Percentiles rank a stretch among this genome's conserved stretches.
Evolutionary conservation across 2,329 filamentous ascomycete genomes (phyloP).

Genomic region (Plenodomus lindquistii): DNA sequence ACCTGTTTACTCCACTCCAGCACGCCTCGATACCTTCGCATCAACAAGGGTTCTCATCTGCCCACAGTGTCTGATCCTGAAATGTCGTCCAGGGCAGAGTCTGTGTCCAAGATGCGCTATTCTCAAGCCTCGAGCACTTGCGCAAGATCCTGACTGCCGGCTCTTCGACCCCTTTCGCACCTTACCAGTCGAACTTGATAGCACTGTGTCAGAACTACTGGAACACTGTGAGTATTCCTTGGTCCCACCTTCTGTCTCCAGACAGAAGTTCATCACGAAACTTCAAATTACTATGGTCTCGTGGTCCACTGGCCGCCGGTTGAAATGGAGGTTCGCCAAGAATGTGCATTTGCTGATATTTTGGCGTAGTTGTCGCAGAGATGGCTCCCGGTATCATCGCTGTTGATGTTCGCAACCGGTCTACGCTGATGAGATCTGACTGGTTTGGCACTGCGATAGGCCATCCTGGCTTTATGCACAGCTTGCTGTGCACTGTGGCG

Average conservation of each 20-base stretch:
- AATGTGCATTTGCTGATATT: neutral
- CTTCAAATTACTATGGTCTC: neutral
- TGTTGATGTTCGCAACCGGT: conserved; percentile 41
- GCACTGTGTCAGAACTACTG: conserved; percentile 35
- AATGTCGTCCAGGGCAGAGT: conserved; percentile 33
- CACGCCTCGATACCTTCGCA: conserved; percentile 14
- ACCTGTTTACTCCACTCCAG: conserved; percentile 24
- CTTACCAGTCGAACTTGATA: conserved; percentile 31
- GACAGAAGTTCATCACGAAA: neutral
- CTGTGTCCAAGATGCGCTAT: conserved; percentile 35
- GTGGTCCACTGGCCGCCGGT: neutral
- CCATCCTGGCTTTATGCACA: conserved; percentile 45
- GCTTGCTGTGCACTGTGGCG: conserved; percentile 41
- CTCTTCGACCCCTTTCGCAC: conserved; percentile 41
- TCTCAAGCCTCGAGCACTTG: conserved; percentile 19
- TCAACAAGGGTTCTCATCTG: conserved; percentile 29
- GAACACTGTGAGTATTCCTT: conserved; percentile 39
- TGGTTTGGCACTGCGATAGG: conserved; percentile 43
- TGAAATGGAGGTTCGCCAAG: neutral
- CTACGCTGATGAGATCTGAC: conserved; percentile 40
- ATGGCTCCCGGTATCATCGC: conserved; percentile 44
- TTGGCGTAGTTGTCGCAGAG: conserved; percentile 32
- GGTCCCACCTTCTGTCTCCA: conserved; percentile 12
- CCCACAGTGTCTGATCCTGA: conserved; percentile 34
- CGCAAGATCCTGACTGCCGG: conserved; percentile 29